Conservation (phyloP, 139 green algal genomes). For the Picochlorum sp. region DNA sequence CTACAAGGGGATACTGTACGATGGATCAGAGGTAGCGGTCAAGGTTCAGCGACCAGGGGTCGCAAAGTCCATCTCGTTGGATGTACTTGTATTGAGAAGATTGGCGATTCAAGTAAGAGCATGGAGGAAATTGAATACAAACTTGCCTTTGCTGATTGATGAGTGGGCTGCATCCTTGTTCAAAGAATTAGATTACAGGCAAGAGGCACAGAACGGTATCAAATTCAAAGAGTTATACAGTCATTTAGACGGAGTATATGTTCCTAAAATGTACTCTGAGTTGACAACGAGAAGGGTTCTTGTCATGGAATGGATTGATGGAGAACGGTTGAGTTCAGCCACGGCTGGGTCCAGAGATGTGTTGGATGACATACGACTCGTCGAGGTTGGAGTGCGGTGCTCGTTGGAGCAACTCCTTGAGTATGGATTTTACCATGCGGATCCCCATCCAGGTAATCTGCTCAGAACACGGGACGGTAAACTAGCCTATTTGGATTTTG, state of each 20-base stretch:
- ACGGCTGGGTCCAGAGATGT: background rate
- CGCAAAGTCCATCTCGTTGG: slow-evolving; percentile 60
- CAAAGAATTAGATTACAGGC: slow-evolving; percentile 78
- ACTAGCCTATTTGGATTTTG: slow-evolving; percentile 72
- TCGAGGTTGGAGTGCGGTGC: slow-evolving; percentile 61
- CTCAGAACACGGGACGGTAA: slow-evolving; percentile 32
- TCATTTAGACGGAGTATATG: slow-evolving; percentile 52
- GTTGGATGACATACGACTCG: slow-evolving; percentile 70
- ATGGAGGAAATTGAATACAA: slow-evolving; percentile 61
- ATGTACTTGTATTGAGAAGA: slow-evolving; percentile 72
- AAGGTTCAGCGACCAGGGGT: slow-evolving; percentile 84
- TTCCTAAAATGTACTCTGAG: slow-evolving; percentile 40
- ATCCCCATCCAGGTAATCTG: slow-evolving; percentile 71
- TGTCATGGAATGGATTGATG: slow-evolving; percentile 89
- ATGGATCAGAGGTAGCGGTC: slow-evolving; percentile 50
- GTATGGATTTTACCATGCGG: slow-evolving; percentile 42
- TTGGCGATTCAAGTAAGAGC: slow-evolving; percentile 12
- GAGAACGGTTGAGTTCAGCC: slow-evolving; percentile 41
- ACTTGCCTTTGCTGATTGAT: slow-evolving; percentile 78
- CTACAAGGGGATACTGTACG: slow-evolving; percentile 39
- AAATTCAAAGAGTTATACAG: slow-evolving; percentile 48
- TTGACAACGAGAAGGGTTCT: slow-evolving; percentile 54
- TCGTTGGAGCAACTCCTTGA: slow-evolving; percentile 71
- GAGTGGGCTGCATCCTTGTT: slow-evolving; percentile 76
- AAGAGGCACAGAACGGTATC: slow-evolving; percentile 63